These are phyloP conservation scores for Mallotus nudiflorus DNA, from an alignment of 345 rosid genomes.

Conservation along the genomic window DNA sequence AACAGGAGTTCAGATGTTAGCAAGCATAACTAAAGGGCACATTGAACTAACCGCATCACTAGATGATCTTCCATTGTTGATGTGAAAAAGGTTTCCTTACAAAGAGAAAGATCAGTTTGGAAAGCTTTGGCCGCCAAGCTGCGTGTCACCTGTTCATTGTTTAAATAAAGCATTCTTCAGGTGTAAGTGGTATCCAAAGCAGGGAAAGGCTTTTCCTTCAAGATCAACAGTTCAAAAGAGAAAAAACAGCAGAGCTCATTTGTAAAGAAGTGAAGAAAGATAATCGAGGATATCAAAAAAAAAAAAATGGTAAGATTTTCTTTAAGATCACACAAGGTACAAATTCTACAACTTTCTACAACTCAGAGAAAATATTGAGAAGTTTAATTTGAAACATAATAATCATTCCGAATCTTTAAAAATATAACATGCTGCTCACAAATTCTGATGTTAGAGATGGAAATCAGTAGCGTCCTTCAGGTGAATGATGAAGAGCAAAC, in stretches of 20 bases:
- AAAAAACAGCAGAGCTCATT: neutral
- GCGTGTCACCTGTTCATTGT: constrained; percentile 61
- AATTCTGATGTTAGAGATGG: constrained; percentile 1
- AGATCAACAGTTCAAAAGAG: neutral
- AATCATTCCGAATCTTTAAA: too few relatives aligned
- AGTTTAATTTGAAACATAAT: neutral
- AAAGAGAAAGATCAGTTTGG: constrained; percentile 77
- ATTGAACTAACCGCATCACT: constrained; percentile 57
- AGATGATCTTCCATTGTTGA: constrained; percentile 70
- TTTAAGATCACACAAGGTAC: neutral
- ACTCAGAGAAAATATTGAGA: constrained; percentile 4
- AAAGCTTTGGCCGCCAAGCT: constrained; percentile 91
- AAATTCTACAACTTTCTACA: constrained; percentile 6
- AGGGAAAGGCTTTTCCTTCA: neutral
- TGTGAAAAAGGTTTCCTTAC: constrained; percentile 85
- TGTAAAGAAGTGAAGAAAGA: neutral
- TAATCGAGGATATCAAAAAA: neutral
- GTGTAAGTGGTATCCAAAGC: neutral
- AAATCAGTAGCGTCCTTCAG: neutral
- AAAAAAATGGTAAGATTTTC: neutral
- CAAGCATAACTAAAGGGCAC: constrained; percentile 6
- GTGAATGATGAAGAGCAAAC: neutral
- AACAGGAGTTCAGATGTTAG: constrained; percentile 7
- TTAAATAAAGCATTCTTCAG: constrained; percentile 2
- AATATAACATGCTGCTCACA: neutral